Evolutionary conservation across 306 rosid species (phyloP).

Genomic region (Parietaria judaica): DNA sequence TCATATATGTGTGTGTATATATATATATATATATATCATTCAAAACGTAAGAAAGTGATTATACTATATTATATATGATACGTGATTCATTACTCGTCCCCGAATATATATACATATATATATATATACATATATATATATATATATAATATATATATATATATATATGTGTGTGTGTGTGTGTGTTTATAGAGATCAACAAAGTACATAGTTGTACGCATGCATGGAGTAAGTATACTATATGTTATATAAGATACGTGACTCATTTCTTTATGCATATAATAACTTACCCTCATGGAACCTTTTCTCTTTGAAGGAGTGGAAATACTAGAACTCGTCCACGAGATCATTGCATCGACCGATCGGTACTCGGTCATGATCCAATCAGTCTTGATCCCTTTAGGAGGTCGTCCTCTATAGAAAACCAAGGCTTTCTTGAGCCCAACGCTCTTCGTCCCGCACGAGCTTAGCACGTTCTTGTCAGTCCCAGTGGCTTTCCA

Average conservation of each 20-base stretch:
- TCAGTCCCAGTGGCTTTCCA: slow-evolving; percentile 85
- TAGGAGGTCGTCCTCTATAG: slow-evolving; percentile 64
- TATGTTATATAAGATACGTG: too few species aligned
- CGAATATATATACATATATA: not conserved
- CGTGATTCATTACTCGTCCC: too few species aligned
- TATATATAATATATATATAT: not conserved
- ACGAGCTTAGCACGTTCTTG: slow-evolving; percentile 48
- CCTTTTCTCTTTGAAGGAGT: slow-evolving; percentile 28
- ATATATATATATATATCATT: not conserved
- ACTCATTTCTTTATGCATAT: too few species aligned
- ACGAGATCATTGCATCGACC: slow-evolving; percentile 40
- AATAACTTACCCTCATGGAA: slow-evolving; percentile 57
- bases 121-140: not conserved
- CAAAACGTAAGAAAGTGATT: not conserved
- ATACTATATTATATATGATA: too few species aligned
- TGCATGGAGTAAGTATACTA: too few species aligned
- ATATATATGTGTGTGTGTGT: too few species aligned
- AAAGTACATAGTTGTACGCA: too few species aligned
- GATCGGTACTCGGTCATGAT: slow-evolving; percentile 69
- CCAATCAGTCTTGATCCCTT: slow-evolving; percentile 69
- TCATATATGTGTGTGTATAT: too few species aligned
- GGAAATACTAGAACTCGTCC: slow-evolving; percentile 3
- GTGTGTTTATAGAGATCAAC: too few species aligned
- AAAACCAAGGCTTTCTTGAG: slow-evolving; percentile 74
- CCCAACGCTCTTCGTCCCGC: slow-evolving; percentile 54